Evolutionary conservation across 176 grass and related monocot species (phyloP).

Genomic region (Phoenix roebelenii): DNA sequence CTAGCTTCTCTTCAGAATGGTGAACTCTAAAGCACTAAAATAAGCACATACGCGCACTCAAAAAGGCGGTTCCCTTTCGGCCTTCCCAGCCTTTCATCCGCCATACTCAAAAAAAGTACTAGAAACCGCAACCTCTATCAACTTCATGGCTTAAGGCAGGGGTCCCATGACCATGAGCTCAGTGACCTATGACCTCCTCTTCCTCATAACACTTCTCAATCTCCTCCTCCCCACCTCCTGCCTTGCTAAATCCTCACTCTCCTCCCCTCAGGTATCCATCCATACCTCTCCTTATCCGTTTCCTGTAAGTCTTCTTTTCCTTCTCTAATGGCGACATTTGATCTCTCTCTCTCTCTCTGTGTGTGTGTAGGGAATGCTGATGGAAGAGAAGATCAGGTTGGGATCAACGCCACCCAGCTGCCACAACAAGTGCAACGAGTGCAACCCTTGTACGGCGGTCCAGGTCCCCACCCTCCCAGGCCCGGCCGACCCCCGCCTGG

Average conservation of each 20-base stretch:
- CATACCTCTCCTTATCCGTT: not conserved
- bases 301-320: not conserved
- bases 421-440: conserved; percentile 71
- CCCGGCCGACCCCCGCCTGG: not conserved
- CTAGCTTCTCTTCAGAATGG: not conserved
- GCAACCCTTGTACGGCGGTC: conserved; percentile 80
- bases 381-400: conserved; percentile 73
- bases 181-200: conserved; percentile 24
- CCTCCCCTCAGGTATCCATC: conserved; percentile 36
- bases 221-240: conserved; percentile 40
- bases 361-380: conserved; percentile 24
- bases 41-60: too few relatives aligned
- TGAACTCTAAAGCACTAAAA: not conserved
- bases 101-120: not conserved
- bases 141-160: conserved; percentile 21
- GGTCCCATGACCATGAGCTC: conserved; percentile 55
- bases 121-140: too few relatives aligned
- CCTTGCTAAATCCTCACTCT: conserved; percentile 8
- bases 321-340: too few relatives aligned
- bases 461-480: conserved; percentile 52
- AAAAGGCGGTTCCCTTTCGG: not conserved
- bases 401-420: conserved; percentile 91
- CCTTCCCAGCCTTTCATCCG: conserved; percentile 12
- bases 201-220: conserved; percentile 26
- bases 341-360: too few relatives aligned